Conservation (phyloP, 129 eudicot species). For the Flaveria trinervia region DNA sequence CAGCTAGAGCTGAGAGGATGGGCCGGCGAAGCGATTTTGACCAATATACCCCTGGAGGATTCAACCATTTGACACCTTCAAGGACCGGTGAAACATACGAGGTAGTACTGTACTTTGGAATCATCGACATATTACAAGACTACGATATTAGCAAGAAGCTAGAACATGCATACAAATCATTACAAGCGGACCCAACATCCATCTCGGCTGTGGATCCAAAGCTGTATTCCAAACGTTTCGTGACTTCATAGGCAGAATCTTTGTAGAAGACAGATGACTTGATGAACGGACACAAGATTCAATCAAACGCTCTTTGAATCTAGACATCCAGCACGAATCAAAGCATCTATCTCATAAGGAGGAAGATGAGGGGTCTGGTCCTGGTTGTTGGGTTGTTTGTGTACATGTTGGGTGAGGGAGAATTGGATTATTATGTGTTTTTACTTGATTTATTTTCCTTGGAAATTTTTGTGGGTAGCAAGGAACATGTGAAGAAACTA, state of each 20-base stretch:
- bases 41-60: constrained; percentile 70
- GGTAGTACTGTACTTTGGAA: constrained; percentile 93
- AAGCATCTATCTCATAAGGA: background rate
- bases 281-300: constrained; percentile 33
- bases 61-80: constrained; percentile 49
- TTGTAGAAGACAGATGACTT: constrained; percentile 78
- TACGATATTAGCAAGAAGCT: constrained; percentile 94
- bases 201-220: constrained; percentile 98
- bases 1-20: constrained; percentile 87
- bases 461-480: constrained; percentile 44
- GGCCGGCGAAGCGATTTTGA: constrained; percentile 83
- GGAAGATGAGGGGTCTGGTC: constrained; percentile 17
- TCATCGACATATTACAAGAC: constrained; percentile 91
- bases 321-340: background rate
- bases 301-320: constrained; percentile 37
- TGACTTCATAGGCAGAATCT: constrained; percentile 80
- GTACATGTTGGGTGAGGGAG: constrained; percentile 49
- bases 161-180: constrained; percentile 95
- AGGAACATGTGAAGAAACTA: constrained; percentile 47
- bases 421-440: constrained; percentile 34
- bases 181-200: constrained; percentile 87
- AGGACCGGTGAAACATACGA: constrained; percentile 71
- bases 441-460: constrained; percentile 35
- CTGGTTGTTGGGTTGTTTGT: constrained; percentile 30
- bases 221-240: constrained; percentile 87